These are phyloP conservation scores for Colletotrichum echinochloae DNA, from an alignment of 2,329 filamentous ascomycete species.

Conservation along the genomic window DNA sequence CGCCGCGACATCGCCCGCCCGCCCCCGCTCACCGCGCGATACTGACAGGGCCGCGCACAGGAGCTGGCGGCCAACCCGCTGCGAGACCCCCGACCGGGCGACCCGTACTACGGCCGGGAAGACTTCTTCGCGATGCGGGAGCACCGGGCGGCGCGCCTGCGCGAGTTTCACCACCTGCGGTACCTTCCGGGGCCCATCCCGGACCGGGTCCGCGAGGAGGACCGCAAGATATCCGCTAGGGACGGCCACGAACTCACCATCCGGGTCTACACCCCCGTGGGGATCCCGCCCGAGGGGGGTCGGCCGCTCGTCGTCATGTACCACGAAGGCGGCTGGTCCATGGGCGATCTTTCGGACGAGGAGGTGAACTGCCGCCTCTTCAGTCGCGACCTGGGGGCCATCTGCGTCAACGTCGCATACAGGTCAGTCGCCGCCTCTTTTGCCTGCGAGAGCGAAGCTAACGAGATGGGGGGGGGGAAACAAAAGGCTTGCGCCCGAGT, in stretches of 20 bases:
- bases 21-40: no score
- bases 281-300: neutral
- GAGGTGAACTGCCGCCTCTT: slow-evolving; percentile 33
- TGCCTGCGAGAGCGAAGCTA: neutral
- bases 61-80: slow-evolving; percentile 21
- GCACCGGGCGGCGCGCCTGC: slow-evolving; percentile 26
- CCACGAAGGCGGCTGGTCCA: slow-evolving; percentile 32
- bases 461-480: neutral
- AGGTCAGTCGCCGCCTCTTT: slow-evolving; percentile 42
- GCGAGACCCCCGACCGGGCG: slow-evolving; percentile 10
- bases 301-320: slow-evolving; percentile 36
- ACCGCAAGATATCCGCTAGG: slow-evolving; percentile 20
- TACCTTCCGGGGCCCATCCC: slow-evolving; percentile 28
- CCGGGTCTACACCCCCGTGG: slow-evolving; percentile 23
- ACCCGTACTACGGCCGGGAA: slow-evolving; percentile 21
- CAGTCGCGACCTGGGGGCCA: slow-evolving; percentile 19
- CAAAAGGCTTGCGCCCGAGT: slow-evolving; percentile 58
- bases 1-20: neutral
- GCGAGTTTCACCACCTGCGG: slow-evolving; percentile 24
- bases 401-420: slow-evolving; percentile 60
- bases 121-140: slow-evolving; percentile 24
- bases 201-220: slow-evolving; percentile 29
- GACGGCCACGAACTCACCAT: slow-evolving; percentile 19
- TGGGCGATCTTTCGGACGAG: slow-evolving; percentile 30
- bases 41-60: neutral